Evolutionary conservation across 2,329 filamentous ascomycete species (phyloP).

Genomic region (Cercospora sesami): DNA sequence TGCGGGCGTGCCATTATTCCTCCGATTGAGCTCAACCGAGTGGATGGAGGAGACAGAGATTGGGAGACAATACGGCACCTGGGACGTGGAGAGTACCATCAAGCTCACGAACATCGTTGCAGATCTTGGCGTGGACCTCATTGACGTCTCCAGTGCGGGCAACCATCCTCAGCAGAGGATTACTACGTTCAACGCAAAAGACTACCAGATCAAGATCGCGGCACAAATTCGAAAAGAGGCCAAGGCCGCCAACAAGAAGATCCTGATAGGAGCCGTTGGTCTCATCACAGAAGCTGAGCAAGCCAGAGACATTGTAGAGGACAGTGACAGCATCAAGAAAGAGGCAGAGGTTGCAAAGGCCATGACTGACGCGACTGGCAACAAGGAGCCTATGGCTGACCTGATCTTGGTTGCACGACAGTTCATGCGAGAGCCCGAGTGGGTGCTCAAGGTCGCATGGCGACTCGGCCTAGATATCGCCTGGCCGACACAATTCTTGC

Average conservation of each 20-base stretch:
- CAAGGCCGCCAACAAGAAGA: slow-evolving; percentile 40
- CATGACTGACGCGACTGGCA: slow-evolving; percentile 40
- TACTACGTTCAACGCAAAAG: slow-evolving; percentile 42
- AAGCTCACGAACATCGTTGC: slow-evolving; percentile 68
- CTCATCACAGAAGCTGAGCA: slow-evolving; percentile 55
- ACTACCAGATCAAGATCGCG: slow-evolving; percentile 55
- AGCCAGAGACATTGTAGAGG: slow-evolving; percentile 49
- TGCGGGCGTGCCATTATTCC: slow-evolving; percentile 66
- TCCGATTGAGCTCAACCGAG: slow-evolving; percentile 70
- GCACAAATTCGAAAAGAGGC: slow-evolving; percentile 46
- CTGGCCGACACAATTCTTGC: slow-evolving; percentile 51
- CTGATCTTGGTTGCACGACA: slow-evolving; percentile 55
- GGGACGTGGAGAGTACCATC: slow-evolving; percentile 65
- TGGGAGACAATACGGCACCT: slow-evolving; percentile 57
- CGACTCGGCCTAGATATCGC: slow-evolving; percentile 51
- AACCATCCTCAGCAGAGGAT: slow-evolving; percentile 58
- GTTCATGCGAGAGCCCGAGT: slow-evolving; percentile 57
- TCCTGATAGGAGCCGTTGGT: slow-evolving; percentile 57
- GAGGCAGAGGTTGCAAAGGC: slow-evolving; percentile 38
- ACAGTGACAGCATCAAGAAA: slow-evolving; percentile 22
- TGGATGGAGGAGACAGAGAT: slow-evolving; percentile 66
- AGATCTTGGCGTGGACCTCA: slow-evolving; percentile 73
- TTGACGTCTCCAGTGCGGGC: slow-evolving; percentile 79
- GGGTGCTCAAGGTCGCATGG: slow-evolving; percentile 55
- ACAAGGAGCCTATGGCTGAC: slow-evolving; percentile 46